phyloP scores from a whole-genome alignment of 2,329 filamentous ascomycete genomes.

The Anthostomella pinea region DNA sequence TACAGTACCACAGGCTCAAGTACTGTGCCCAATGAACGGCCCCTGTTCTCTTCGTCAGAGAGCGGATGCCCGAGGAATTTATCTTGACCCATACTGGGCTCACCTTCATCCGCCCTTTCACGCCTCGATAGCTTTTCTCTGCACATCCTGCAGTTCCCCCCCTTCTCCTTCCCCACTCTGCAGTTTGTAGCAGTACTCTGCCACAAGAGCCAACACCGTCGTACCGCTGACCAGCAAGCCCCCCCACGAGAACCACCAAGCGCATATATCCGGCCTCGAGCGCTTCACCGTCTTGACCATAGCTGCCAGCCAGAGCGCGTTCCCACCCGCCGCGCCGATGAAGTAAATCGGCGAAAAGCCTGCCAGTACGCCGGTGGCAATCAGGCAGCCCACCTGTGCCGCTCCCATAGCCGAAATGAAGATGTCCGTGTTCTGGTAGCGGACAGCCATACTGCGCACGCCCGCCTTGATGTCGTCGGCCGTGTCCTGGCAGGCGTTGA shows the following conservation, averaged over 20 bases:
- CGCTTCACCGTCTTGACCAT: conserved; percentile 20
- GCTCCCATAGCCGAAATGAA: conserved; percentile 17
- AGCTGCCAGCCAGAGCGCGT: conserved; percentile 15
- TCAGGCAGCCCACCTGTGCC: conserved; percentile 16
- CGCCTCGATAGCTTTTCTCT: conserved; percentile 1
- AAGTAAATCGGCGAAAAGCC: conserved; percentile 17
- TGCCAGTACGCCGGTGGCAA: conserved; percentile 12
- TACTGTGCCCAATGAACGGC: too few relatives aligned
- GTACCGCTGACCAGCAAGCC: conserved; percentile 21
- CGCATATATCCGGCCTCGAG: conserved; percentile 18
- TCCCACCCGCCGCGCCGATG: conserved; percentile 15
- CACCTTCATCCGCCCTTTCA: too few relatives aligned
- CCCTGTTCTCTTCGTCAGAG: too few relatives aligned
- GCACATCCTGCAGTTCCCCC: conserved; percentile 1
- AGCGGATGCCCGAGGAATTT: too few relatives aligned
- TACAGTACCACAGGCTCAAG: too few relatives aligned
- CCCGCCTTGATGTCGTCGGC: conserved; percentile 47
- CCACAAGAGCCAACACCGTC: conserved; percentile 15
- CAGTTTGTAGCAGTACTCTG: conserved; percentile 9
- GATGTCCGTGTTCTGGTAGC: conserved; percentile 19
- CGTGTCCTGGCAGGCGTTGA: conserved; percentile 51
- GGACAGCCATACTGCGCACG: conserved; percentile 49
- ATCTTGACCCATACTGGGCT: too few relatives aligned
- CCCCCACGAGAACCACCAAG: conserved; percentile 23
- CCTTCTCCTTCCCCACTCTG: neutral